Evolutionary conservation across 2,329 filamentous ascomycete genomes (phyloP).

Genomic region (Chaetomiaceae sp.): DNA sequence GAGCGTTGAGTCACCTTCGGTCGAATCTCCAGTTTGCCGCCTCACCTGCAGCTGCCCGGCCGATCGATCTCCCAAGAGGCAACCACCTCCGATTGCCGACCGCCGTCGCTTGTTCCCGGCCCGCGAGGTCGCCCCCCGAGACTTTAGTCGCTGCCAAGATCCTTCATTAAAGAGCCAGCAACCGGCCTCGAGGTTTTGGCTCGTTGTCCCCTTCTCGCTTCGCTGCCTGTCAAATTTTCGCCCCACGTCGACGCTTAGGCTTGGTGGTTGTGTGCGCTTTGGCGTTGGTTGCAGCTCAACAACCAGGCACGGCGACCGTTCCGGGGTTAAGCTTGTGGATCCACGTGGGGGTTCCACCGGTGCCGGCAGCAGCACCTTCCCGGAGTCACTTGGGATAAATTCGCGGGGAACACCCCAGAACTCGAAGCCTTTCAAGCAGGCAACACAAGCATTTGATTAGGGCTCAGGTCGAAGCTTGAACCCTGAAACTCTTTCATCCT

Average conservation of each 20-base stretch:
- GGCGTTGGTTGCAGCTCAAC: not conserved
- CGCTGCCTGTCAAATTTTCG: not conserved
- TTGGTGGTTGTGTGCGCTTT: not conserved
- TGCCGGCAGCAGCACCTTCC: conserved; percentile 8
- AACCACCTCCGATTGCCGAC: not conserved
- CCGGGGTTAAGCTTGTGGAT: too few relatives aligned
- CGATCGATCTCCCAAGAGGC: not conserved
- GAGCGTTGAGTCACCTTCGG: too few relatives aligned
- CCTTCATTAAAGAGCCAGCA: too few relatives aligned
- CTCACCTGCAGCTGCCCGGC: not conserved
- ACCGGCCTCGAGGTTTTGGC: not conserved
- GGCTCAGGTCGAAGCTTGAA: not conserved
- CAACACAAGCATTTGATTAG: not conserved
- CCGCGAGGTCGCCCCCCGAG: too few relatives aligned
- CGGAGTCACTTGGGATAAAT: not conserved
- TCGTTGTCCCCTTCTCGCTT: too few relatives aligned
- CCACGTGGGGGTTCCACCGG: conserved; percentile 12
- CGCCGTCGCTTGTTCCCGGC: not conserved
- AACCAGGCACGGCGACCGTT: too few relatives aligned
- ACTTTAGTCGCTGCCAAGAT: too few relatives aligned
- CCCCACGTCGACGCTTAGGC: not conserved
- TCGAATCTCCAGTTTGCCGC: too few relatives aligned
- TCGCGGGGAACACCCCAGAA: conserved; percentile 15
- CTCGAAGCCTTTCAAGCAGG: not conserved
- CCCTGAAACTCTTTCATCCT: not conserved